Evolutionary conservation across 768 basidiomycete genomes (phyloP).

Genomic region (Panellus pusillus): DNA sequence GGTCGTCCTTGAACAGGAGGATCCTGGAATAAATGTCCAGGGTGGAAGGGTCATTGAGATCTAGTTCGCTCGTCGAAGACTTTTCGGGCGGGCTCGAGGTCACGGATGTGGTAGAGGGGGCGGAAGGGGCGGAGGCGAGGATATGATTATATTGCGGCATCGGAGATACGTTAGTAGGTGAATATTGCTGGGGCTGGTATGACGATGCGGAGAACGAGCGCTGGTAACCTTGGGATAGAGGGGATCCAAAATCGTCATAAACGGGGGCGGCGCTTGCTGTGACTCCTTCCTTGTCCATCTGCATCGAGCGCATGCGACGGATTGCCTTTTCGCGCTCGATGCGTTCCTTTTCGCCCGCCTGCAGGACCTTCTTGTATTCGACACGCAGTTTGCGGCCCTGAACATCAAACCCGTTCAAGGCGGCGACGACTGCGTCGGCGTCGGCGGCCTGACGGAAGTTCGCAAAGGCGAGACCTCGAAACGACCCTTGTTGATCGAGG

Average conservation of each 20-base stretch:
- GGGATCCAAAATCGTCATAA: slow-evolving; percentile 76
- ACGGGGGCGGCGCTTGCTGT: slow-evolving; percentile 41
- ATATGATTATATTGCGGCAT: slow-evolving; percentile 47
- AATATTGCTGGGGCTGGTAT: slow-evolving; percentile 63
- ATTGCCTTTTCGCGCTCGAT: slow-evolving; percentile 99
- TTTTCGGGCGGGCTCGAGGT: slow-evolving; percentile 71
- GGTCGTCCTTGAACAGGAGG: slow-evolving; percentile 95
- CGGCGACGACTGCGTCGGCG: slow-evolving; percentile 93
- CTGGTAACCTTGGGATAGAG: slow-evolving; percentile 61
- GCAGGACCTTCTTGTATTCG: slow-evolving; percentile 99
- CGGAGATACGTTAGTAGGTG: slow-evolving; percentile 56
- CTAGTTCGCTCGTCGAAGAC: slow-evolving; percentile 69
- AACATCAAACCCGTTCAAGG: slow-evolving; percentile 94
- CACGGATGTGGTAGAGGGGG: slow-evolving; percentile 45
- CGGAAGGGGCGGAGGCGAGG: slow-evolving; percentile 51
- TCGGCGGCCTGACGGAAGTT: slow-evolving; percentile 92
- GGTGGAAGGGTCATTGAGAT: slow-evolving; percentile 93
- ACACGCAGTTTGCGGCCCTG: slow-evolving; percentile 97
- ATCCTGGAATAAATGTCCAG: slow-evolving; percentile 97
- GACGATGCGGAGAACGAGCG: slow-evolving; percentile 69
- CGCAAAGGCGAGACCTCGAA: slow-evolving; percentile 97
- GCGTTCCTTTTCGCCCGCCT: slow-evolving; percentile 97
- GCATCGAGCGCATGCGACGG: slow-evolving; percentile 96
- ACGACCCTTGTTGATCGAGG: slow-evolving; percentile 92
- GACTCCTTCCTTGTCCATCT: slow-evolving; percentile 83